Conservation (phyloP, 2,329 filamentous ascomycete genomes). For the Fusarium gaditjirri region DNA sequence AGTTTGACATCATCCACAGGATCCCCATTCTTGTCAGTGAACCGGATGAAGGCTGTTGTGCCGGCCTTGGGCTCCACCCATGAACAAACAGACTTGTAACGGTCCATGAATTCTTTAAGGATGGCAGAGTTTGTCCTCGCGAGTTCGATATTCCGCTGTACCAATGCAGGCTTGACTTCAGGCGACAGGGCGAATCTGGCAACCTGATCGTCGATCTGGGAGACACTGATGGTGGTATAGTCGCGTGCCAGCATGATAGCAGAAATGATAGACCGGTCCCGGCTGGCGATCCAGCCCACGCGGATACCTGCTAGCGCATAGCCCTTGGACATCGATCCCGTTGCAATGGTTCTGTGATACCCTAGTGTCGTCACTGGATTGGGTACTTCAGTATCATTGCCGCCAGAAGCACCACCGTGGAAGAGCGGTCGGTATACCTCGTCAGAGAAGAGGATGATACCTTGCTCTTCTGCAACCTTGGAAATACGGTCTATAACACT, state of each 20-base stretch:
- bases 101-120: constrained; percentile 74
- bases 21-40: constrained; percentile 64
- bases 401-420: constrained; percentile 66
- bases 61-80: constrained; percentile 83
- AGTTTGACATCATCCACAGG: constrained; percentile 77
- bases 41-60: constrained; percentile 81
- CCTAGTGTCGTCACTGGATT: constrained; percentile 74
- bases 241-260: constrained; percentile 73
- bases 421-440: constrained; percentile 89
- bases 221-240: constrained; percentile 88
- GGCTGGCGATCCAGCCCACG: constrained; percentile 83
- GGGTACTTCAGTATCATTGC: constrained; percentile 61
- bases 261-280: constrained; percentile 69
- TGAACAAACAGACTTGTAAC: constrained; percentile 69
- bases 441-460: constrained; percentile 76
- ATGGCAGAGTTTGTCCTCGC: constrained; percentile 74
- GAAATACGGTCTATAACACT: constrained; percentile 69
- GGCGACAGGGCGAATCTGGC: constrained; percentile 77
- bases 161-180: constrained; percentile 52
- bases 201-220: constrained; percentile 80
- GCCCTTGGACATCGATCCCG: constrained; percentile 86
- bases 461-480: constrained; percentile 68
- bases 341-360: constrained; percentile 76
- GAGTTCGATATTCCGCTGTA: constrained; percentile 67
- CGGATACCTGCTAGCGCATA: constrained; percentile 85